These are phyloP conservation scores for Gossypium australe DNA, from an alignment of 345 rosid genomes.

Conservation along the genomic window DNA sequence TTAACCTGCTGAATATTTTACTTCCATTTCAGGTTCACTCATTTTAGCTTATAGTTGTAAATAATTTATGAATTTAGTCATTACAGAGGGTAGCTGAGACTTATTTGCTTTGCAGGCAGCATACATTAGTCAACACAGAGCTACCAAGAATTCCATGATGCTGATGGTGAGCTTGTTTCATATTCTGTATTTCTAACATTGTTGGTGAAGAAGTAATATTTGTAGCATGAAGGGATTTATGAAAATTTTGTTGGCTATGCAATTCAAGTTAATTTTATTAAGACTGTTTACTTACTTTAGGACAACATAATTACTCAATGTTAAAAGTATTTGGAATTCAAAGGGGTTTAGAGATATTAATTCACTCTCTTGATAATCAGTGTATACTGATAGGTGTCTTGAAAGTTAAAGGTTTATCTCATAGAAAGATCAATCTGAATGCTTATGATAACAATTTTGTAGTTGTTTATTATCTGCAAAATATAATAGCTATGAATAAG, in stretches of 20 bases:
- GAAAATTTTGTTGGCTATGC: neutral
- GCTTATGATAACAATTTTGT: neutral
- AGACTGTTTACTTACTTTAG: neutral
- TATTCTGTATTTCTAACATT: neutral
- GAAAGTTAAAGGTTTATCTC: neutral
- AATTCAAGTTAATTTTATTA: neutral
- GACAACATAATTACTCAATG: neutral
- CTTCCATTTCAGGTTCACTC: constrained; percentile 75
- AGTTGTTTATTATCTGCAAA: neutral
- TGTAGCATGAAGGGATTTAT: neutral
- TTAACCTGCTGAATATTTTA: constrained; percentile 60
- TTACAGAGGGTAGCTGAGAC: constrained; percentile 18
- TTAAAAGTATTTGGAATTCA: constrained; percentile 4
- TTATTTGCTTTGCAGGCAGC: constrained; percentile 52
- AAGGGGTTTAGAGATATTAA: neutral
- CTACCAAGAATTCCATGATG: constrained; percentile 44
- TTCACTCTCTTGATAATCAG: neutral
- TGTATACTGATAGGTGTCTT: neutral
- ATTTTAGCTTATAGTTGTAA: constrained; percentile 13
- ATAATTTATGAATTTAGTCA: neutral
- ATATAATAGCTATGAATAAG: neutral
- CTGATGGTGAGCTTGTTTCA: constrained; percentile 53
- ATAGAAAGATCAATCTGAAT: neutral
- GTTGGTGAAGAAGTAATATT: neutral
- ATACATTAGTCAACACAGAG: constrained; percentile 48